Evolutionary conservation across 2,329 filamentous ascomycete species (phyloP).

Genomic region (Fusarium mexicanum): DNA sequence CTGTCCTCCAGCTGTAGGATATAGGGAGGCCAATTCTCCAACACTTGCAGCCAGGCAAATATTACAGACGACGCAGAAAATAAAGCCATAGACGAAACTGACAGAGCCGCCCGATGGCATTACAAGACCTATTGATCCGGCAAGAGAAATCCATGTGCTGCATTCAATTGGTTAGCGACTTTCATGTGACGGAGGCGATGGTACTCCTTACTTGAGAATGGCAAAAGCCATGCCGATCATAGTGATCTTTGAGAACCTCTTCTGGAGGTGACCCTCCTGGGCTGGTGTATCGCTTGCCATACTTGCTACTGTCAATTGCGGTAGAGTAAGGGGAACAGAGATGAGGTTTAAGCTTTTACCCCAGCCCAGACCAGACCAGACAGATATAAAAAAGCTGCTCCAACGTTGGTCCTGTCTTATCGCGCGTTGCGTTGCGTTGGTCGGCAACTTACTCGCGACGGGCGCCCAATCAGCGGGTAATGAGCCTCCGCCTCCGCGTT

Average conservation of each 20-base stretch:
- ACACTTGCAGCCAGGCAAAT: conserved; percentile 33
- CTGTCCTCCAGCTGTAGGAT: conserved; percentile 44
- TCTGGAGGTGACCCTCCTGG: conserved; percentile 34
- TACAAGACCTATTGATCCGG: conserved; percentile 55
- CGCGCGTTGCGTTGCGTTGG: not conserved
- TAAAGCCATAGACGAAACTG: conserved; percentile 52
- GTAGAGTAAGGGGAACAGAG: not conserved
- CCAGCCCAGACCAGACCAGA: not conserved
- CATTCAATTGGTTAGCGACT: conserved; percentile 12
- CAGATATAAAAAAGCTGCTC: not conserved
- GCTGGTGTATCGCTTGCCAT: conserved; percentile 9
- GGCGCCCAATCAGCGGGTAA: conserved; percentile 9
- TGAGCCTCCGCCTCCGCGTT: conserved; percentile 7
- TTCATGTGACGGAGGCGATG: not conserved
- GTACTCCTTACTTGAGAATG: conserved; percentile 51
- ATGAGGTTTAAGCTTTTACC: not conserved
- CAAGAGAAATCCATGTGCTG: conserved; percentile 50
- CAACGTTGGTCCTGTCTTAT: not conserved
- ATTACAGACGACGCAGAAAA: conserved; percentile 41
- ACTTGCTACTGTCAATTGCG: not conserved
- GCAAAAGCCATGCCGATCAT: conserved; percentile 52
- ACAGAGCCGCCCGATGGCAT: conserved; percentile 55
- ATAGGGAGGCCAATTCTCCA: conserved; percentile 34
- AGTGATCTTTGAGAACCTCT: conserved; percentile 38
- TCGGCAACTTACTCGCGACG: not conserved